Percentiles rank a stretch among this genome's conserved stretches.
These are phyloP conservation scores for Pseudonectria foliicola DNA, from an alignment of 2,329 filamentous ascomycete species.

Conservation along the genomic window DNA sequence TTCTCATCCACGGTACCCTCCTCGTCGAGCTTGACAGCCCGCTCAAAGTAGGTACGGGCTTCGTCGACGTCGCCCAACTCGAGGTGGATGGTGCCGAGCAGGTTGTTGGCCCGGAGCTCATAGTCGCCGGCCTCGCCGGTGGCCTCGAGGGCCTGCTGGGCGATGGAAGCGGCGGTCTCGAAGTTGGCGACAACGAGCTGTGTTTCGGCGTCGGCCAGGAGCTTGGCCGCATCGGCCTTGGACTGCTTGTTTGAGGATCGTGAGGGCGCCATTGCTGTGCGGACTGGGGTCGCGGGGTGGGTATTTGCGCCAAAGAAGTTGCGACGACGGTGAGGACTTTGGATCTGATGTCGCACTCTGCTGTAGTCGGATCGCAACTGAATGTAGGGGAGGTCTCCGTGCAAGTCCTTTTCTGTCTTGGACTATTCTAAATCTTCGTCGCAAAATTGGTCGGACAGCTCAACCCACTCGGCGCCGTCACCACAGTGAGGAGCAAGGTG, in stretches of 20 bases:
- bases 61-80: slow-evolving; percentile 75
- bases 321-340: slow-evolving; percentile 3
- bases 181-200: slow-evolving; percentile 36
- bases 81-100: slow-evolving; percentile 75
- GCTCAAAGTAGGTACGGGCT: slow-evolving; percentile 64
- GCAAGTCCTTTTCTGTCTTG: neutral
- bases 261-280: slow-evolving; percentile 38
- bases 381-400: too few species aligned
- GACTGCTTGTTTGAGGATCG: slow-evolving; percentile 31
- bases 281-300: too few species aligned
- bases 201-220: slow-evolving; percentile 34
- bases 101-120: slow-evolving; percentile 60
- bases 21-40: slow-evolving; percentile 68
- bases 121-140: slow-evolving; percentile 40
- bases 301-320: slow-evolving; percentile 4
- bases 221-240: slow-evolving; percentile 25
- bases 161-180: slow-evolving; percentile 33
- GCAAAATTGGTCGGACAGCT: neutral
- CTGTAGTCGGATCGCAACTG: too few species aligned
- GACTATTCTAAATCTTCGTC: too few species aligned
- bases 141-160: slow-evolving; percentile 35
- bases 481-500: slow-evolving; percentile 4
- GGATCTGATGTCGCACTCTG: too few species aligned
- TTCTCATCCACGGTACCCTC: slow-evolving; percentile 64
- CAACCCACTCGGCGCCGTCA: slow-evolving; percentile 9